These are phyloP conservation scores for Lecanicillium sp. DNA, from an alignment of 2,329 filamentous ascomycete species.

Conservation along the genomic window DNA sequence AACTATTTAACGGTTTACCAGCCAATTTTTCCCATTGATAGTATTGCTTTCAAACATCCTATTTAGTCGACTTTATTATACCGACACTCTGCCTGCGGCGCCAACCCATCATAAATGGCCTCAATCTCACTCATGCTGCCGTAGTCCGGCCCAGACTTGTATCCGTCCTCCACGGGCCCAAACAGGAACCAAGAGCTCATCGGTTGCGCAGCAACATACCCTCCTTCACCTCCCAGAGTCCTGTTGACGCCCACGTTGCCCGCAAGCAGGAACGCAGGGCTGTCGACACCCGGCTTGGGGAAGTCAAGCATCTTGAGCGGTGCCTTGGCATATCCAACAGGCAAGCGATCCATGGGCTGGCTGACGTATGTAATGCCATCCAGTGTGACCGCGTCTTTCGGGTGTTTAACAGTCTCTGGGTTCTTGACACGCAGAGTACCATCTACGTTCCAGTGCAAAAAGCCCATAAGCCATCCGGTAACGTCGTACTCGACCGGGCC, in stretches of 20 bases:
- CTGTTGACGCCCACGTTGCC: constrained; percentile 28
- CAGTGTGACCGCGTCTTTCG: constrained; percentile 12
- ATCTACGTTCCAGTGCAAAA: constrained; percentile 33
- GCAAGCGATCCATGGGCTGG: constrained; percentile 18
- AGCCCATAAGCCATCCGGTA: constrained; percentile 40
- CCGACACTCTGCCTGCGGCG: constrained; percentile 3
- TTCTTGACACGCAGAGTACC: constrained; percentile 19
- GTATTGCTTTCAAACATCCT: no score
- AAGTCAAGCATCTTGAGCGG: constrained; percentile 29
- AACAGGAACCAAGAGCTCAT: constrained; percentile 33
- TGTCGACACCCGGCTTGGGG: constrained; percentile 16
- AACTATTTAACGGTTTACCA: no score
- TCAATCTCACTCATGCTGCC: constrained; percentile 16
- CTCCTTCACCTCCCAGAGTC: constrained; percentile 11
- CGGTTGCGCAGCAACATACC: constrained; percentile 22
- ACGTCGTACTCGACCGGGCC: constrained; percentile 26
- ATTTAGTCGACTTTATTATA: no score
- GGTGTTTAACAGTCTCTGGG: constrained; percentile 7
- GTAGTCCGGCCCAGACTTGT: constrained; percentile 11
- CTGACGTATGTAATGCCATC: constrained; percentile 22
- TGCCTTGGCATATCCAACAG: constrained; percentile 30
- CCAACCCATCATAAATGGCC: background rate
- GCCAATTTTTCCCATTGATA: no score
- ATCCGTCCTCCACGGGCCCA: constrained; percentile 22
- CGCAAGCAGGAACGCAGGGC: constrained; percentile 26